These are phyloP conservation scores for Plectranthus barbatus DNA, from an alignment of 257 asterid species.

Conservation along the genomic window DNA sequence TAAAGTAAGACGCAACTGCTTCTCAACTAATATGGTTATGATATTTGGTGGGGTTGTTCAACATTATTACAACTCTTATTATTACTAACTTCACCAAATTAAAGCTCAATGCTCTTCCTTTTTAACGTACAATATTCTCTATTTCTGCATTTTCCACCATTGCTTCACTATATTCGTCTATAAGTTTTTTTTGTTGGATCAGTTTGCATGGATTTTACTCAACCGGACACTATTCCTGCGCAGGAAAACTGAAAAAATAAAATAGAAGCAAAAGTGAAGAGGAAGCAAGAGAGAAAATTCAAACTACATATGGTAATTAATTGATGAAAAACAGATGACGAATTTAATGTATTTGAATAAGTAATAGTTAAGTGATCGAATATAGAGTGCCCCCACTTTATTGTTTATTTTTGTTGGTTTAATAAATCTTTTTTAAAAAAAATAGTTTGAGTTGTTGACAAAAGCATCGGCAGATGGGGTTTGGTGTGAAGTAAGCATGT, in stretches of 20 bases:
- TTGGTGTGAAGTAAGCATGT: slow-evolving; percentile 7
- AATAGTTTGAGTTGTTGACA: slow-evolving; percentile 18
- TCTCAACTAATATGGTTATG: slow-evolving; percentile 14
- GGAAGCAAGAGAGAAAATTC: too few species aligned
- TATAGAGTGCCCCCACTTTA: background rate
- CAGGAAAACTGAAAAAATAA: too few species aligned
- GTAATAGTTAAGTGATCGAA: background rate
- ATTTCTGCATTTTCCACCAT: too few species aligned
- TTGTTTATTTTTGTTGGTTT: background rate
- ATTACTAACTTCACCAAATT: background rate
- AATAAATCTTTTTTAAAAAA: background rate
- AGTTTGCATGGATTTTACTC: too few species aligned
- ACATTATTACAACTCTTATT: background rate
- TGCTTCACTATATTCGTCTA: background rate
- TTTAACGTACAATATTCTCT: too few species aligned
- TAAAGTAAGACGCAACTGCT: slow-evolving; percentile 22
- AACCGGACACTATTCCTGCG: too few species aligned
- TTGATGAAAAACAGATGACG: too few species aligned
- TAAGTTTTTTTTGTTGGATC: too few species aligned
- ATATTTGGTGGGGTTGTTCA: slow-evolving; percentile 19
- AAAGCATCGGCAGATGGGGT: slow-evolving; percentile 16
- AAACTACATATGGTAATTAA: too few species aligned
- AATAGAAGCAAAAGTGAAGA: too few species aligned
- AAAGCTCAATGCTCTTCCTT: too few species aligned
- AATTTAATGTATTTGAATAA: background rate